Conservation (phyloP, 495 filamentous ascomycete species). For the Penicillium lividum region DNA sequence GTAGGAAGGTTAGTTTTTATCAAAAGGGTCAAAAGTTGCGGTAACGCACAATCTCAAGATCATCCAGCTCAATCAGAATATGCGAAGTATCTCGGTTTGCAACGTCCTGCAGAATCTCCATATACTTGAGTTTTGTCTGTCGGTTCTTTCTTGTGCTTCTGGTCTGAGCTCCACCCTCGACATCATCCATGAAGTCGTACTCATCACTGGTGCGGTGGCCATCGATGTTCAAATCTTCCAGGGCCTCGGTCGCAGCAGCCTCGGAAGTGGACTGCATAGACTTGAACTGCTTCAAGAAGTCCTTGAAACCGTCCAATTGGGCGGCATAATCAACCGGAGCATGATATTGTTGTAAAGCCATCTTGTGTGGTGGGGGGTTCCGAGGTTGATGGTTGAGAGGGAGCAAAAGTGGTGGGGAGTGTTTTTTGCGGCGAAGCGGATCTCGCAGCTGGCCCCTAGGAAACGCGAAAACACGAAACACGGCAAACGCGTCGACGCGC, state of each 20-base stretch:
- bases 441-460: constrained; percentile 5
- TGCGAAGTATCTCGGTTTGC: constrained; percentile 74
- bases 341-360: constrained; percentile 78
- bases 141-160: constrained; percentile 40
- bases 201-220: constrained; percentile 89
- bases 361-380: constrained; percentile 38
- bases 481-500: constrained; percentile 16
- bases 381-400: constrained; percentile 20
- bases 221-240: constrained; percentile 83
- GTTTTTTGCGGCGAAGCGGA: constrained; percentile 14
- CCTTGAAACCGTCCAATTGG: constrained; percentile 84
- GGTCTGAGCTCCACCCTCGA: constrained; percentile 52
- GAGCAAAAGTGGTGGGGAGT: constrained; percentile 27
- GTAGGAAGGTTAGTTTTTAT: constrained; percentile 10
- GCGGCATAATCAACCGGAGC: constrained; percentile 80
- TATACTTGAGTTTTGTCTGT: constrained; percentile 80
- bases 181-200: constrained; percentile 93
- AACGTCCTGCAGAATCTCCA: constrained; percentile 83
- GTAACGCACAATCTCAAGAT: constrained; percentile 66
- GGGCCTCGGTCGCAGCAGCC: constrained; percentile 67
- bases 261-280: constrained; percentile 69
- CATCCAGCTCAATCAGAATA: constrained; percentile 86
- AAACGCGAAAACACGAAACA: constrained; percentile 10
- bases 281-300: constrained; percentile 88
- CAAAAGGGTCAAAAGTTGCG: not conserved